Percentiles rank a stretch among this genome's conserved stretches.
These are phyloP conservation scores for Penicillium sp. DNA, from an alignment of 2,329 filamentous ascomycete species.

Conservation along the genomic window DNA sequence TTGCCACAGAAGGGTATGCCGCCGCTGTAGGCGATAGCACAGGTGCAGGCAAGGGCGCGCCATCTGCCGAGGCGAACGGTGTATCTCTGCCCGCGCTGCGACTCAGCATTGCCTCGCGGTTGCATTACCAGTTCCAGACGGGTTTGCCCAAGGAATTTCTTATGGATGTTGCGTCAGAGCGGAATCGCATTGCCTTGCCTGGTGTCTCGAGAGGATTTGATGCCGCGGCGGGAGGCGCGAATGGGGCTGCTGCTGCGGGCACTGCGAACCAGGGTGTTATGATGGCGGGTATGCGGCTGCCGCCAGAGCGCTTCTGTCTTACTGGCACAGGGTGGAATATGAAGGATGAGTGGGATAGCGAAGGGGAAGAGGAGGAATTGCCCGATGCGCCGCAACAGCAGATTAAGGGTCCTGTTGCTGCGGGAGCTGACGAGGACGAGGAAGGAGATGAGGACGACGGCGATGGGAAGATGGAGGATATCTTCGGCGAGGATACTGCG, in stretches of 20 bases:
- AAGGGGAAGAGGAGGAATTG: conserved; percentile 53
- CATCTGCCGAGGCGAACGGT: conserved; percentile 53
- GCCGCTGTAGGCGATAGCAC: conserved; percentile 39
- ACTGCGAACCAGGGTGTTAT: conserved; percentile 43
- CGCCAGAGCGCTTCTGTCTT: conserved; percentile 67
- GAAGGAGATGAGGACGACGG: conserved; percentile 50
- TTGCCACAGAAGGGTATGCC: conserved; percentile 58
- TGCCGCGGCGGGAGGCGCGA: conserved; percentile 29
- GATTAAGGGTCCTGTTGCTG: conserved; percentile 39
- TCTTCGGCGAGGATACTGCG: conserved; percentile 52
- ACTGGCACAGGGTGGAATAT: conserved; percentile 63
- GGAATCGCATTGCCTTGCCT: conserved; percentile 61
- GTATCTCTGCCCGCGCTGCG: conserved; percentile 64
- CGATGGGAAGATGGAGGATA: conserved; percentile 56
- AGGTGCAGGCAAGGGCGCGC: conserved; percentile 38
- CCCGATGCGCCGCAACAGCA: conserved; percentile 28
- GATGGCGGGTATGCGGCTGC: conserved; percentile 62
- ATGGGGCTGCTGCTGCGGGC: conserved; percentile 25
- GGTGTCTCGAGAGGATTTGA: conserved; percentile 60
- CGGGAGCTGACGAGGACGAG: conserved; percentile 42
- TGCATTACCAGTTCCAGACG: conserved; percentile 66
- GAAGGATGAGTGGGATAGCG: conserved; percentile 64
- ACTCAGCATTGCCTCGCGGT: conserved; percentile 65
- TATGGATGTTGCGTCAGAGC: conserved; percentile 62
- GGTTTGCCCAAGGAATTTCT: conserved; percentile 67